Evolutionary conservation across 768 basidiomycete species (phyloP), one percentile per base, ranked within the genome.

Genomic region (Pleurotus citrinopileatus): DNA sequence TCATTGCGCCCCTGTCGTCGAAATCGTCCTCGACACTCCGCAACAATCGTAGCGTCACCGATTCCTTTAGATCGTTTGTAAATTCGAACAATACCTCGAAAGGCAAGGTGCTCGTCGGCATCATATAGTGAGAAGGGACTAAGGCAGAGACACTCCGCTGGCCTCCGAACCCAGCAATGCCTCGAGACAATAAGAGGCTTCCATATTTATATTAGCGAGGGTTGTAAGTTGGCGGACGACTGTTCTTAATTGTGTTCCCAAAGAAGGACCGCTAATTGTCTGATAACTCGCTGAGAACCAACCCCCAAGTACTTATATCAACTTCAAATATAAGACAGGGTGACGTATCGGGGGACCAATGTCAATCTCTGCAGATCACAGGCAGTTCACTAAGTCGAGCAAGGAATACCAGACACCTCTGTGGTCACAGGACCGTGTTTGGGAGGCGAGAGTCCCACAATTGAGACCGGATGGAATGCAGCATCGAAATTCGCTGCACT

Each of bases 21-120:
- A 57, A 55, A 50, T 61, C 60, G 48, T 65, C 64, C 22, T 65
- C 68, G 9, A 48, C n/a, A 20, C 63, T 65, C 26, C 66, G 66
- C 28, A 67, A 64, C 26, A 73, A 65, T 57, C 75, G 76, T 53
- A 82, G 57, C 10, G 70, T 75, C 7, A 68, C 70, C 22, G 71
- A 56, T 46, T 69, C 66, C 10, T 62, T 29, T 12, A 74, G 77
- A 62, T 82, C 74, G 67, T 83, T 84, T 32, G 64, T 61, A 57
- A 83, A 64, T 56, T 80, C 78, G 60, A 82, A 70, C 32, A 79
- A 57, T 40, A 82, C 73, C 62, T 82, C 81, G 67, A 77, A 82
- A 36, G 79, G 72, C 25, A 69, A 56, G n/a, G 78, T 81, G 61
- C 72, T 75, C 34, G 77, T 76, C 42, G 78, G 78, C 72, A 77